Percentiles rank a stretch among this genome's conserved stretches.
Conservation (phyloP, 345 rosid species). For the Eucalyptus victrix region DNA sequence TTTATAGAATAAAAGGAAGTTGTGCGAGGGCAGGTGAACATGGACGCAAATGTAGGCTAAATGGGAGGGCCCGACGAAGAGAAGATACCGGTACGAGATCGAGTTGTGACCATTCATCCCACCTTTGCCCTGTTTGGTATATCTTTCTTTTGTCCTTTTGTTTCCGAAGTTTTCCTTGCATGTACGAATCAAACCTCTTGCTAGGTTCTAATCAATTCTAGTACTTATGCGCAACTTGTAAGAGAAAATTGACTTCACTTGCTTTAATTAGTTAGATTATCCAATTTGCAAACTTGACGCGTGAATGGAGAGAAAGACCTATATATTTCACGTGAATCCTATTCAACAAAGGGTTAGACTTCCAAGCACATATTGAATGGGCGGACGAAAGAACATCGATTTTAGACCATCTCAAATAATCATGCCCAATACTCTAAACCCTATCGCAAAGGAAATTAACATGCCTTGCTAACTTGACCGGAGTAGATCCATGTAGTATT, state of each 20-base stretch:
- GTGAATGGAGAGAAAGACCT: background rate
- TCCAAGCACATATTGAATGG: background rate
- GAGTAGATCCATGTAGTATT: background rate
- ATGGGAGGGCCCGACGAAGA: background rate
- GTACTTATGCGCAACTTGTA: background rate
- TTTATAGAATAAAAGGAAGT: background rate
- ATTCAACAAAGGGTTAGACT: background rate
- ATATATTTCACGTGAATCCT: background rate
- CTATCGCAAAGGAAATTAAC: background rate
- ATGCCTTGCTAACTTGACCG: background rate
- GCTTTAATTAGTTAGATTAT: background rate
- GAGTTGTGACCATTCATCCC: background rate
- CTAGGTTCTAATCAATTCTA: background rate
- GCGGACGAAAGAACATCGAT: background rate
- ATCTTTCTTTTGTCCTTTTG: background rate
- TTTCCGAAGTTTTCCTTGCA: background rate
- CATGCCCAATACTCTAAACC: background rate
- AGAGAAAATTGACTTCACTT: background rate
- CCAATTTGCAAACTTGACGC: background rate
- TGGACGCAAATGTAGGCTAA: background rate
- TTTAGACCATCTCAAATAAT: background rate
- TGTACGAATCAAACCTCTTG: background rate
- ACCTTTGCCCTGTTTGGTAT: background rate
- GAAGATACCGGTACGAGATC: background rate
- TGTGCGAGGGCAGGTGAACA: background rate